Evolutionary conservation across 306 rosid species (phyloP), one percentile per base, ranked within the genome.

Genomic region (Prosopis cineraria): DNA sequence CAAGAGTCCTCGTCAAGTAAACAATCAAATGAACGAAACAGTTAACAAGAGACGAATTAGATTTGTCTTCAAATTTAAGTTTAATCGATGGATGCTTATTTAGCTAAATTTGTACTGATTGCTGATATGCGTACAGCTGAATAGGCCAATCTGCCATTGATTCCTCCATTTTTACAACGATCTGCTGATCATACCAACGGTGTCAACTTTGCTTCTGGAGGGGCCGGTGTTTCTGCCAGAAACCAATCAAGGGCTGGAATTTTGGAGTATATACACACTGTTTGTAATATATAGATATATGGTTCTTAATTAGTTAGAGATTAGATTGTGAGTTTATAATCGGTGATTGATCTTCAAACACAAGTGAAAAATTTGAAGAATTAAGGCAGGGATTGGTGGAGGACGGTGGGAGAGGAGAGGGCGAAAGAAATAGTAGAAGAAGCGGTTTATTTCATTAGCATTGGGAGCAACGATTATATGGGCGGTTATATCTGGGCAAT

Each of bases 131-230:
- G 8, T 8, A 7, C 59, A 52, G 97, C 91, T 40, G 89, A 87
- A 79, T 83, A 91, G 83, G 93, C 89, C 66, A 63, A 83, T 56
- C 75, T 91, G 63, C 91, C 91, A 6, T 40, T 80, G 31, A 70
- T 86, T 79, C 88, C 87, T 79, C 88, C 93, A 53, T 88, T 83
- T 73, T 80, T 84, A 34, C 76, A 84, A 66, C 90, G 85, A 47
- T 80, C 78, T 45, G 70, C 78, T 63, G 91, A 87, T 56, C 83
- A 63, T 36, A 74, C 63, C 27, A 66, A 87, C 3, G 94, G 94
- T n/a, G 93, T 82, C 33, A 89, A 91, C 87, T 91, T 91, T 69
- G 97, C 97, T 58, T 91, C 97, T 48, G 94, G 91, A 63, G 94
- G 94, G 12, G 92, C 93, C 24, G 93, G 94, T 31, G 84, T 87